Evolutionary conservation across 768 basidiomycete species (phyloP), one percentile per base, ranked within the genome.

Genomic region (Phanerochaete sordida): DNA sequence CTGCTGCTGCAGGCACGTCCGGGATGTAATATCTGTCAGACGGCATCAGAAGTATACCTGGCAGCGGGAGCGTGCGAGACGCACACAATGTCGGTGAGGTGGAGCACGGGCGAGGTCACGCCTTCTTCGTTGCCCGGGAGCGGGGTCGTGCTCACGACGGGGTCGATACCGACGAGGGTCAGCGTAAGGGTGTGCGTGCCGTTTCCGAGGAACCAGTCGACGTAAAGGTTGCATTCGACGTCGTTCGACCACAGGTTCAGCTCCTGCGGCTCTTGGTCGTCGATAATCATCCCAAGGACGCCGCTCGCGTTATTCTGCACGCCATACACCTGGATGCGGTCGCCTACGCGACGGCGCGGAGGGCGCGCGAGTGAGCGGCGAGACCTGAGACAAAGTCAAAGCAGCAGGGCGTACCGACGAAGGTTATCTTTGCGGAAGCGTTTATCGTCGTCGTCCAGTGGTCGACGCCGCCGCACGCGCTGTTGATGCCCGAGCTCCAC

Each of bases 241-340:
- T 45, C 35, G n/a, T 28, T 27, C n/a, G 59, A 39, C 30, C 28
- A 55, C 12, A 55, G 52, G 23, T 60, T 43, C 21, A 35, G 23
- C 11, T 23, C 26, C 43, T 46, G 54, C 30, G 59, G 59, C 52
- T 26, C 30, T 16, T 6, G 6, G 21, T 54, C 59, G 52, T 60
- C 59, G 21, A 60, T 46, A 12, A 28, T 13, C 26, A 60, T 52
- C 51, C 24, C 8, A 12, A 60, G 24, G 23, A 60, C 21, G n/a
- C 59, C 59, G 35, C 59, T 60, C 30, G 43, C 59, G 45, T 46
- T 48, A 28, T 53, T 55, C 23, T 35, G 52, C 52, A 60, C 49
- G 45, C 59, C 59, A 5, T 21, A 30, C n/a, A 60, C 59, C 21
- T 27, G 16, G 52, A 60, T 33, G 16, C 52, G 45, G 44, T 60